phyloP scores from a whole-genome alignment of 495 filamentous ascomycete genomes.

The Penicillium alfredii region DNA sequence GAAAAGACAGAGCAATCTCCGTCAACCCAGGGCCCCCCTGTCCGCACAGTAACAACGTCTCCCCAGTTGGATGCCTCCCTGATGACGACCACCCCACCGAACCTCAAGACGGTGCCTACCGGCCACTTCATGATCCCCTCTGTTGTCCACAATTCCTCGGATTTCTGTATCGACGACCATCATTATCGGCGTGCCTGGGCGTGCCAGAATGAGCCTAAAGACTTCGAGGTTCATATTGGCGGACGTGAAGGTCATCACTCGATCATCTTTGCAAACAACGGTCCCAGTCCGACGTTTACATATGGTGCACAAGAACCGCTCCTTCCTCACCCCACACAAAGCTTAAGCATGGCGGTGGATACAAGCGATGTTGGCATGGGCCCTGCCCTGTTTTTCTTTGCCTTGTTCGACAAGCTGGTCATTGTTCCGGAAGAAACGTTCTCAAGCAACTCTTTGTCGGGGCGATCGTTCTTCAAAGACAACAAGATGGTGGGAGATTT shows the following conservation, averaged over 20 bases:
- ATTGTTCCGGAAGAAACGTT: conserved; percentile 54
- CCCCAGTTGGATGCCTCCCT: conserved; percentile 60
- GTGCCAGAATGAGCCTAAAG: conserved; percentile 42
- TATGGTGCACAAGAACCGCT: conserved; percentile 73
- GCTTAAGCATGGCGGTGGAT: conserved; percentile 60
- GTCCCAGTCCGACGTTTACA: conserved; percentile 37
- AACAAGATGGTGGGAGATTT: conserved; percentile 13
- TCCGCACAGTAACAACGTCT: conserved; percentile 48
- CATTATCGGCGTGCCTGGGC: conserved; percentile 63
- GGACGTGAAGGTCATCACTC: conserved; percentile 17
- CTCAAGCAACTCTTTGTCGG: conserved; percentile 27
- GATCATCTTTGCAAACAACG: conserved; percentile 23
- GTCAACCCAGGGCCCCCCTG: conserved; percentile 23
- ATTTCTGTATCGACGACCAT: conserved; percentile 59
- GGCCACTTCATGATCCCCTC: conserved; percentile 59
- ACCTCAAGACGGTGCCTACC: conserved; percentile 54
- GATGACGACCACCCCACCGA: conserved; percentile 50
- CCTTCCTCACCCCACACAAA: conserved; percentile 37
- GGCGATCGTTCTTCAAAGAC: conserved; percentile 27
- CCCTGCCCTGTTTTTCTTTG: conserved; percentile 67
- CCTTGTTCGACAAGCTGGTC: conserved; percentile 76
- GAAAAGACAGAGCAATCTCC: conserved; percentile 8
- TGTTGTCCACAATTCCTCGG: conserved; percentile 50
- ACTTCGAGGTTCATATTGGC: conserved; percentile 37
- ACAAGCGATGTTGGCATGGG: conserved; percentile 55